phyloP scores from a whole-genome alignment of 1,139 yeast genomes.

The Diutina scorzettiae region DNA sequence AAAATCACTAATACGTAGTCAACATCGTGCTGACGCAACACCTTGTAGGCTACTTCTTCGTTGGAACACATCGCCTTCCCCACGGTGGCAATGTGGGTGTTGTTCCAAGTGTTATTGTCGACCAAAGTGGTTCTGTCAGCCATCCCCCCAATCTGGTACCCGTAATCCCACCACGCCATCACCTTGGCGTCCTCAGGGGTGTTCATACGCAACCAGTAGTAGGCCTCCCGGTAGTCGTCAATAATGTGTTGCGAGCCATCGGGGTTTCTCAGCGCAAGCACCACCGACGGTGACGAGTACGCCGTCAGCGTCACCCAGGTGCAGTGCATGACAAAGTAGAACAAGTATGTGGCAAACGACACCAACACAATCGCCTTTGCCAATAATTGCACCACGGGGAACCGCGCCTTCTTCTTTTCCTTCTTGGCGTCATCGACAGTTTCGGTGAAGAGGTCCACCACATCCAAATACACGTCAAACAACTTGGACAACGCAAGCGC shows the following conservation, averaged over 20 bases:
- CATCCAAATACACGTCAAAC: constrained; percentile 71
- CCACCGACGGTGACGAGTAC: constrained; percentile 96
- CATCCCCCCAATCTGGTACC: constrained; percentile 99
- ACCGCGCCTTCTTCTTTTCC: constrained; percentile 9
- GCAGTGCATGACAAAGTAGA: constrained; percentile 83
- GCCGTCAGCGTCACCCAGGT: constrained; percentile 97
- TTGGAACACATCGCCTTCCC: constrained; percentile 94
- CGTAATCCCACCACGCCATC: constrained; percentile 99
- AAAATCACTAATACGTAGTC: constrained; percentile 88
- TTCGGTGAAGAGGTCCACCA: constrained; percentile 31
- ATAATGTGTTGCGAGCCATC: constrained; percentile 81
- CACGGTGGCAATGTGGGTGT: constrained; percentile 98
- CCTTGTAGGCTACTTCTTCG: constrained; percentile 82
- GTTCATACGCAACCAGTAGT: constrained; percentile 98
- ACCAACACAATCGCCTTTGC: constrained; percentile 54
- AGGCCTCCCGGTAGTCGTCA: constrained; percentile 98
- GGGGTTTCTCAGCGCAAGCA: constrained; percentile 69
- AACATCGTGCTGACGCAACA: constrained; percentile 84
- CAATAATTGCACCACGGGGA: constrained; percentile 26
- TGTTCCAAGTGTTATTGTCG: constrained; percentile 98
- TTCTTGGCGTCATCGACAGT: constrained; percentile 3
- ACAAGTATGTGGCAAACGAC: constrained; percentile 66
- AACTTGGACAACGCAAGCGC: constrained; percentile 81
- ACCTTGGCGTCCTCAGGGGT: constrained; percentile 92
- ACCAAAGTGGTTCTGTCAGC: constrained; percentile 98